Percentiles rank a stretch among this genome's conserved stretches.
Conservation (phyloP, 2,329 filamentous ascomycete genomes). For the Pestalotiopsis sp. region DNA sequence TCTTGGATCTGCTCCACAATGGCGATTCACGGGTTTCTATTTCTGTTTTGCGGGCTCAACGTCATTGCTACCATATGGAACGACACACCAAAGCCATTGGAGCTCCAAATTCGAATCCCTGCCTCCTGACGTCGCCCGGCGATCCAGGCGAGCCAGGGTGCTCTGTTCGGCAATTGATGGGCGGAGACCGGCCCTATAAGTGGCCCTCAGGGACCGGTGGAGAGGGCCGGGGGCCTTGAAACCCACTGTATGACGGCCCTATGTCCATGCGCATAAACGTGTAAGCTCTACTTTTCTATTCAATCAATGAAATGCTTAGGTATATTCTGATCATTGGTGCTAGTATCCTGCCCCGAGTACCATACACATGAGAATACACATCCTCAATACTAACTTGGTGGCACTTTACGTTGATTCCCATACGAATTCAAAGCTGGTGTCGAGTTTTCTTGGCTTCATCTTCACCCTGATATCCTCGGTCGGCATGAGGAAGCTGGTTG, state of each 20-base stretch:
- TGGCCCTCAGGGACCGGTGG: neutral
- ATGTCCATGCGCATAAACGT: neutral
- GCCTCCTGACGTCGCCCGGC: neutral
- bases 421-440: too few relatives aligned
- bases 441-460: neutral
- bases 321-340: too few relatives aligned
- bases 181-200: neutral
- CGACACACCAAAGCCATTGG: neutral
- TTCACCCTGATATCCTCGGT: neutral
- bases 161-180: neutral
- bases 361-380: too few relatives aligned
- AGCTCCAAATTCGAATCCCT: neutral
- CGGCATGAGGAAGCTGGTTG: slow-evolving; percentile 6
- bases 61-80: neutral
- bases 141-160: neutral
- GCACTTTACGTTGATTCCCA: too few relatives aligned
- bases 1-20: too few relatives aligned
- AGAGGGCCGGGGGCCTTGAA: neutral
- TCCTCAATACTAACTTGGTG: too few relatives aligned
- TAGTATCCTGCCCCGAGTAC: too few relatives aligned
- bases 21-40: too few relatives aligned
- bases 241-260: neutral
- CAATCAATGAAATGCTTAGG: neutral
- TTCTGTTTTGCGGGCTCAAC: neutral
- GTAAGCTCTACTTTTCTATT: neutral